These are phyloP conservation scores for Phytophthora aleatoria DNA, from an alignment of 352 stramenopile genomes.

Conservation along the genomic window DNA sequence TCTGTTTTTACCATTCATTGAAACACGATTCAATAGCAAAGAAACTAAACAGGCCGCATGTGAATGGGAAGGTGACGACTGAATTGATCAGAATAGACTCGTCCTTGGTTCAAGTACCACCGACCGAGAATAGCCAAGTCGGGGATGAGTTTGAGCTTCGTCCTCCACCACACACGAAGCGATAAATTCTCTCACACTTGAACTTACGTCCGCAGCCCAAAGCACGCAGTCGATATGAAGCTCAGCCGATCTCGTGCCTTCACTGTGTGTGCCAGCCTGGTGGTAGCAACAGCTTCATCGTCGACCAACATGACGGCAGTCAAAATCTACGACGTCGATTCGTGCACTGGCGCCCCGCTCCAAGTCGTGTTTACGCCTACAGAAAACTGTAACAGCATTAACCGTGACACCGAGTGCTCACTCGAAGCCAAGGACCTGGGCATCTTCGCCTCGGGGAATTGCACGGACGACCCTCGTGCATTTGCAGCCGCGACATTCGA, in stretches of 20 bases:
- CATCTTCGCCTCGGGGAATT: conserved; percentile 27
- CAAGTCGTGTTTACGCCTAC: conserved; percentile 30
- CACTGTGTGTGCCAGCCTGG: conserved; percentile 1
- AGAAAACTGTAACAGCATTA: conserved; percentile 14
- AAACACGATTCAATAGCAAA: not conserved
- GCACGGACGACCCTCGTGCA: conserved; percentile 17
- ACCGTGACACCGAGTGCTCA: conserved; percentile 3
- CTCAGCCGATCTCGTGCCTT: conserved; percentile 5
- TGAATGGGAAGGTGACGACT: not conserved
- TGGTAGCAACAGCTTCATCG: not conserved
- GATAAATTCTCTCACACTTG: not conserved
- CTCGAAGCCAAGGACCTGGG: conserved; percentile 19
- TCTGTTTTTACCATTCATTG: not conserved
- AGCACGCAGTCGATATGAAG: conserved; percentile 12
- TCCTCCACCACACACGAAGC: too few species aligned
- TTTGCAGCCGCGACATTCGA: conserved; percentile 14
- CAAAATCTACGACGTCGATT: conserved; percentile 21
- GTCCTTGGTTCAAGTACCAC: not conserved
- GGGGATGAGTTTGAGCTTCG: not conserved
- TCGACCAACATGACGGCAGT: conserved; percentile 19
- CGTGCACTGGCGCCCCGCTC: conserved; percentile 19
- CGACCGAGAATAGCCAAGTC: not conserved
- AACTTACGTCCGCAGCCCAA: not conserved
- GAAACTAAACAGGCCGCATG: not conserved
- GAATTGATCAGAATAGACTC: not conserved